Conservation (phyloP, 352 stramenopile species). For the Pythium vanterpoolii region DNA sequence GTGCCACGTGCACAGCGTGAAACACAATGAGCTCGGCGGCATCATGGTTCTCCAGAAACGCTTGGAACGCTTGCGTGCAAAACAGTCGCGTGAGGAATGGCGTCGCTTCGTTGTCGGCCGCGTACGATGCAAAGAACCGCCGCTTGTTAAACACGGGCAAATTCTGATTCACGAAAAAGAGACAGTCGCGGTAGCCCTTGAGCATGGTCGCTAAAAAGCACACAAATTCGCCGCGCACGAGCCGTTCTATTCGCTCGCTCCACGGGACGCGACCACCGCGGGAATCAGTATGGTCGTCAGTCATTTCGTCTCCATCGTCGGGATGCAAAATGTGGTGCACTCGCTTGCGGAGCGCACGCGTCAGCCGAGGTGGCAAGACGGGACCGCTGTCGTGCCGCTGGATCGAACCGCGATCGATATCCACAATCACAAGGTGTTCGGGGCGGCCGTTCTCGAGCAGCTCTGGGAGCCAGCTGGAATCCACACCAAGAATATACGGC, state of each 20-base stretch:
- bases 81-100: constrained; percentile 71
- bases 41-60: constrained; percentile 79
- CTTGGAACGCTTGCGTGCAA: constrained; percentile 72
- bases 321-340: constrained; percentile 55
- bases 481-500: constrained; percentile 79
- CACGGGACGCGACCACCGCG: constrained; percentile 13
- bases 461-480: constrained; percentile 62
- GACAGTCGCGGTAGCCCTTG: constrained; percentile 77
- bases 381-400: constrained; percentile 55
- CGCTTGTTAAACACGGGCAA: constrained; percentile 88
- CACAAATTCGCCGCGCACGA: constrained; percentile 72
- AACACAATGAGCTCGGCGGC: constrained; percentile 69
- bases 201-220: constrained; percentile 66
- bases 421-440: constrained; percentile 81
- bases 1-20: constrained; percentile 66
- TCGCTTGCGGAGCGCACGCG: constrained; percentile 40
- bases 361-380: constrained; percentile 52
- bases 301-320: constrained; percentile 21
- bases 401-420: constrained; percentile 69
- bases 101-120: constrained; percentile 51
- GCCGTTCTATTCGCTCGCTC: constrained; percentile 46
- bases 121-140: constrained; percentile 64
- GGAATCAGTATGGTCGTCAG: background rate
- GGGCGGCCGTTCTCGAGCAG: constrained; percentile 67
- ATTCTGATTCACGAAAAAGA: constrained; percentile 86